Evolutionary conservation across 352 stramenopile genomes (phyloP).

Genomic region (Pythium scleroteichum): DNA sequence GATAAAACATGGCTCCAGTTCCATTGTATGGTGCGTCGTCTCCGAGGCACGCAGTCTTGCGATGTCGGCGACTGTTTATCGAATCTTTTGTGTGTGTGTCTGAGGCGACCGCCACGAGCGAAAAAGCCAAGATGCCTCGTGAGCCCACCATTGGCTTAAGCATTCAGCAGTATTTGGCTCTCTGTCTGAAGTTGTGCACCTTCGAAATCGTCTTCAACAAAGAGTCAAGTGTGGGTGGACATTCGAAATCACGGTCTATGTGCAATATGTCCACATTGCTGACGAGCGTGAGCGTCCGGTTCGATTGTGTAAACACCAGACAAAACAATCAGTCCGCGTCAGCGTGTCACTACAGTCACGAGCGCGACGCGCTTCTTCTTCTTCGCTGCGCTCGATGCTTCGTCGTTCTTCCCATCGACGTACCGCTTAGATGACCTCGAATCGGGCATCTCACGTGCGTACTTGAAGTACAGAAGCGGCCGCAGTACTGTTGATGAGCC

Average conservation of each 20-base stretch:
- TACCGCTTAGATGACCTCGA: neutral
- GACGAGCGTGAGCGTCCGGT: too few species aligned
- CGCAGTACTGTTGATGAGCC: constrained; percentile 27
- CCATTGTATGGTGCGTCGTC: too few species aligned
- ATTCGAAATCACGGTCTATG: neutral
- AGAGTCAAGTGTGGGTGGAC: neutral
- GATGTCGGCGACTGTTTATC: too few species aligned
- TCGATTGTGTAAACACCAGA: neutral
- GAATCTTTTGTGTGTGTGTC: too few species aligned
- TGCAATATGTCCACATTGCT: neutral
- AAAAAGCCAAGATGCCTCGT: too few species aligned
- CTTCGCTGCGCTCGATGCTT: neutral
- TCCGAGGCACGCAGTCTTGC: too few species aligned
- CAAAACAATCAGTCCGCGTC: neutral
- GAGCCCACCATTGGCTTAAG: too few species aligned
- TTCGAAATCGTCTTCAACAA: neutral
- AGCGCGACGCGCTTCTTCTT: constrained; percentile 24
- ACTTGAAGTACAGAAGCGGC: constrained; percentile 78
- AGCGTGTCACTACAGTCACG: neutral
- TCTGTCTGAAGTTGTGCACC: too few species aligned
- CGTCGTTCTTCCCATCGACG: neutral
- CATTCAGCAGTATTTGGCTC: too few species aligned
- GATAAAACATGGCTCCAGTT: too few species aligned
- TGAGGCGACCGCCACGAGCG: too few species aligned
- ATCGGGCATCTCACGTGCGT: constrained; percentile 26